phyloP scores from a whole-genome alignment of 805 yeast genomes.

The Wickerhamomyces subpelliculosus region DNA sequence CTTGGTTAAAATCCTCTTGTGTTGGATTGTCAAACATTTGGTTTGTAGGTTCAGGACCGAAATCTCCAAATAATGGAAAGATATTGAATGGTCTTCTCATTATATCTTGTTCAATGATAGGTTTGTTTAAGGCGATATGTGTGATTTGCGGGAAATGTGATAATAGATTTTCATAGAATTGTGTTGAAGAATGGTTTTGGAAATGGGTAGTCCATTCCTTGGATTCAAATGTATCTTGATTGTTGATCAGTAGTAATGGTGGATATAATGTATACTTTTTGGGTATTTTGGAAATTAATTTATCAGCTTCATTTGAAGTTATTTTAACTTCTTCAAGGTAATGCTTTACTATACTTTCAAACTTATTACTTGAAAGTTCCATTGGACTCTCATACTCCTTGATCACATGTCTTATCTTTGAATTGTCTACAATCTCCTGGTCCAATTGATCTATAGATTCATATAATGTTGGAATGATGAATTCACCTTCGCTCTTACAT shows the following conservation, averaged over 20 bases:
- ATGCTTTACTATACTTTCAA: too few species aligned
- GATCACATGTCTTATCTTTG: too few species aligned
- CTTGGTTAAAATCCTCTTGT: conserved; percentile 35
- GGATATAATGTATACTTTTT: conserved; percentile 57
- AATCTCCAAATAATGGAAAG: conserved; percentile 55
- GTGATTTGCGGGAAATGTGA: conserved; percentile 28
- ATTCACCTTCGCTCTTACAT: conserved; percentile 4
- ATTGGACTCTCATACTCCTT: background rate
- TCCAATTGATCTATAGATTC: conserved; percentile 4
- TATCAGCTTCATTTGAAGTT: background rate
- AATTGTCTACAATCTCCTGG: background rate
- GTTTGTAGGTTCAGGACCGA: conserved; percentile 40
- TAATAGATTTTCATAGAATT: conserved; percentile 18
- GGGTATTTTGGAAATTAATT: conserved; percentile 27
- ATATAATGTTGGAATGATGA: conserved; percentile 17
- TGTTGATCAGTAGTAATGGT: conserved; percentile 57
- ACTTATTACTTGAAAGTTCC: background rate
- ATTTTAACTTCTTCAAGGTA: background rate
- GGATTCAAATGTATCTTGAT: conserved; percentile 38
- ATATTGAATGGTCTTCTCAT: conserved; percentile 63
- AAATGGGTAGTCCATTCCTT: conserved; percentile 27
- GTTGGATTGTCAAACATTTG: conserved; percentile 29
- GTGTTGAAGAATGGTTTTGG: conserved; percentile 2
- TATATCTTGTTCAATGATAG: conserved; percentile 48
- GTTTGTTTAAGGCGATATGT: conserved; percentile 67